phyloP scores from a whole-genome alignment of 176 grass and related monocot species.

The Ensete ventricosum region DNA sequence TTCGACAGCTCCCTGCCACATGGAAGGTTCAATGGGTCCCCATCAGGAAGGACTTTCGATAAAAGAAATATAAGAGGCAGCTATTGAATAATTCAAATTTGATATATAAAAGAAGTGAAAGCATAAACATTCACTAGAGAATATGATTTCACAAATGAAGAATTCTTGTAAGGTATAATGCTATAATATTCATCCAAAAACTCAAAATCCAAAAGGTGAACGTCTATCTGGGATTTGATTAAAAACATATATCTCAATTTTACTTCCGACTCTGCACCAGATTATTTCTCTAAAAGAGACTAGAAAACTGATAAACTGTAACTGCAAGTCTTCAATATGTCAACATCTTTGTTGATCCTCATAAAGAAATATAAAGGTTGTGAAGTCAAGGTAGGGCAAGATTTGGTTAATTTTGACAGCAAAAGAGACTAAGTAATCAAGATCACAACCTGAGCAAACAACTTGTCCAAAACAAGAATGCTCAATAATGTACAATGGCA shows the following conservation, averaged over 20 bases:
- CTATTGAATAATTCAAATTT: no score
- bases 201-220: no score
- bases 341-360: neutral
- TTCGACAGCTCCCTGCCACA: conserved; percentile 28
- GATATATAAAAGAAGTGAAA: no score
- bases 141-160: no score
- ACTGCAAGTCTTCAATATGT: neutral
- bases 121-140: no score
- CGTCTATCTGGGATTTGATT: no score
- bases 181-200: no score
- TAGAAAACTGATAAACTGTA: neutral
- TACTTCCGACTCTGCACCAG: no score
- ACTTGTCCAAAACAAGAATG: neutral
- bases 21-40: neutral
- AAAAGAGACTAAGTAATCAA: no score
- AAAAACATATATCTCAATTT: no score
- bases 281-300: neutral
- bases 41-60: neutral
- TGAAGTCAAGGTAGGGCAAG: neutral
- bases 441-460: neutral
- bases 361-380: neutral
- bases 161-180: no score
- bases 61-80: neutral
- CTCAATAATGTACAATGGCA: neutral
- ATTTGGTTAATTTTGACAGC: neutral